Evolutionary conservation across 2,329 filamentous ascomycete genomes (phyloP), one percentile per base, ranked within the genome.

Genomic region (Taxawa tesnikishii): DNA sequence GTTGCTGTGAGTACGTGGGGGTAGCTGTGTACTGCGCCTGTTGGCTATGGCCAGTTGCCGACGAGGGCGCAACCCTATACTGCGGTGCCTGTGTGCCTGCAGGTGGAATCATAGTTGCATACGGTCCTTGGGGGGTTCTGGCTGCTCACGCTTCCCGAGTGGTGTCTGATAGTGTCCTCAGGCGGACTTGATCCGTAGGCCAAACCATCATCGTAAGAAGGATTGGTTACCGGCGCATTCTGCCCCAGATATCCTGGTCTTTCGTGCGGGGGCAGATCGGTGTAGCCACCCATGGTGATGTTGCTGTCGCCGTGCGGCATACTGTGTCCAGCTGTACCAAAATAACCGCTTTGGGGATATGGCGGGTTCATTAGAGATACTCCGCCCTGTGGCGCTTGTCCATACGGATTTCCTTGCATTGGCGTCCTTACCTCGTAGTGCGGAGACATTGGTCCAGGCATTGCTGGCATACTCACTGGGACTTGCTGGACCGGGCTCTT

Each of bases 251-350:
- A 62, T 21, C 51, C 55, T 3, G 60, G 58, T 4, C 60, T 48
- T 38, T 65, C 53, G 31, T 61, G 45, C 9, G 58, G 60, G 16
- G 60, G 60, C 7, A 61, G 49, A 38, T 64, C 60, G 15, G 49
- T 45, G 38, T 58, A 63, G 33, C 53, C 56, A 31, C 59, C 59
- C 57, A 62, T 62, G 29, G 57, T 60, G 19, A 59, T 53, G 39
- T 50, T 50, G 6, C 35, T 40, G 31, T 46, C 35, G 18, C 46
- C 47, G 10, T 29, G 19, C 6, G 50, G 49, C 29, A 49, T 51
- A 6, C 46, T 49, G 27, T 45, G 28, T 11, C 37, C 25, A 11
- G 8, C 19, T n/a, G n/a, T 23, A n/a, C 19, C 19, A 3, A 23
- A 23, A 8, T 8, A 23, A n/a, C 29, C 34, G 11, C 30, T 24